These are phyloP conservation scores for Pleurotus ostreatus DNA, from an alignment of 768 basidiomycete genomes.

Conservation along the genomic window DNA sequence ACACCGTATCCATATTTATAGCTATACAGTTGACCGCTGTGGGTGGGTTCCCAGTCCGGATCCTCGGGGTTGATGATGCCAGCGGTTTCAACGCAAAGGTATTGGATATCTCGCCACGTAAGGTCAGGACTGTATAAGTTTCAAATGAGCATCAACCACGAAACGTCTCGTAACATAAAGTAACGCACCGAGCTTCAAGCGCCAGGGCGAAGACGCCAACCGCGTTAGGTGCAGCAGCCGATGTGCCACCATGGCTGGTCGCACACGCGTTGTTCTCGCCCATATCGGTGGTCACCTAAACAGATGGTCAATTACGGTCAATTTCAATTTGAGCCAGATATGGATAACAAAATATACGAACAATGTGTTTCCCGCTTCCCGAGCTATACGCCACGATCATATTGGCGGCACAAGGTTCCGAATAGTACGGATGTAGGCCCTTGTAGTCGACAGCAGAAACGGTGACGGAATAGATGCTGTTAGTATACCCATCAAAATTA, in stretches of 20 bases:
- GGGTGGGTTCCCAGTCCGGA: constrained; percentile 89
- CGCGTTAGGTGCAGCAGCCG: constrained; percentile 96
- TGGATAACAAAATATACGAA: constrained; percentile 35
- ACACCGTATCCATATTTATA: constrained; percentile 98
- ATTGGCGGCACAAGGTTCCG: constrained; percentile 96
- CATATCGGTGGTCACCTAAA: constrained; percentile 90
- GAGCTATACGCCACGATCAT: constrained; percentile 96
- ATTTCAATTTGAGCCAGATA: constrained; percentile 12
- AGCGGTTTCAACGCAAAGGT: constrained; percentile 77
- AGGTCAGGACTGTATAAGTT: constrained; percentile 70
- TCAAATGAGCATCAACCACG: constrained; percentile 4
- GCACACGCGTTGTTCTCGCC: constrained; percentile 77
- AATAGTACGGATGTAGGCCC: constrained; percentile 94
- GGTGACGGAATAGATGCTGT: constrained; percentile 94
- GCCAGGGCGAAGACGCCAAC: constrained; percentile 92
- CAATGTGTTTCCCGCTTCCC: constrained; percentile 90
- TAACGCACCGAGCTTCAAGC: constrained; percentile 71
- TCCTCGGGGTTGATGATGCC: constrained; percentile 81
- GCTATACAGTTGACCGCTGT: constrained; percentile 56
- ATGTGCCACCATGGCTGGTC: constrained; percentile 87
- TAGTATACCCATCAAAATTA: constrained; percentile 99
- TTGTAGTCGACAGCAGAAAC: constrained; percentile 94
- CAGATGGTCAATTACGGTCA: background rate
- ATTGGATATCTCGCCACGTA: constrained; percentile 94
- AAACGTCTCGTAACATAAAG: constrained; percentile 2